These are phyloP conservation scores for Kwoniella dendrophila DNA, from an alignment of 768 basidiomycete species.

Conservation along the genomic window DNA sequence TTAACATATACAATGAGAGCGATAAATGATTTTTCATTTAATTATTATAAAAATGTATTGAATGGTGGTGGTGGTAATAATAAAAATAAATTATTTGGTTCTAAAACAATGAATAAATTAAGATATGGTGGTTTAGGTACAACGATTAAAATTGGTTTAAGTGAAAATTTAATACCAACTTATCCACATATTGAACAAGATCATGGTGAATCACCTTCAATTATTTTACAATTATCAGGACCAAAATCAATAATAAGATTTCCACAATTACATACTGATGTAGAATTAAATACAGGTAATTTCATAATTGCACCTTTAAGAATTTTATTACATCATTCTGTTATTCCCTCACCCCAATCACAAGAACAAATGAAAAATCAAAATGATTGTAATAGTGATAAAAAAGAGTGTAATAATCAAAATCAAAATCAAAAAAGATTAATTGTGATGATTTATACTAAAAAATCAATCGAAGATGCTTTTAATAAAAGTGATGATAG, in stretches of 20 bases:
- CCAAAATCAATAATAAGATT: neutral
- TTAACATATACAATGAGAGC: too few species aligned
- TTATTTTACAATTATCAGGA: constrained; percentile 4
- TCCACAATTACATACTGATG: constrained; percentile 3
- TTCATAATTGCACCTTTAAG: constrained; percentile 1
- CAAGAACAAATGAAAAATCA: neutral
- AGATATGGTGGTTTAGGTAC: neutral
- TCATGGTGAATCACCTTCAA: neutral
- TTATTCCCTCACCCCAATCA: neutral
- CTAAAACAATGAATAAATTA: neutral
- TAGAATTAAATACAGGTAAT: neutral
- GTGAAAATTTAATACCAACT: neutral
- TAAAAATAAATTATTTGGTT: too few species aligned
- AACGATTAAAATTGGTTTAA: neutral
- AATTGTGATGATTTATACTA: neutral
- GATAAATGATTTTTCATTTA: too few species aligned
- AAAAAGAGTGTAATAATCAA: too few species aligned
- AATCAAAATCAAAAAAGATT: neutral
- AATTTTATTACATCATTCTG: constrained; percentile 1
- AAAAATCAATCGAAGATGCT: neutral
- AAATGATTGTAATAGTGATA: too few species aligned
- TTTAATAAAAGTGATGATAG: too few species aligned
- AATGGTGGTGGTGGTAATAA: too few species aligned
- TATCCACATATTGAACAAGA: neutral
- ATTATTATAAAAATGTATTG: too few species aligned